Base-by-base conservation (phyloP, 495 filamentous ascomycete genomes). In the Extremus antarcticus region DNA sequence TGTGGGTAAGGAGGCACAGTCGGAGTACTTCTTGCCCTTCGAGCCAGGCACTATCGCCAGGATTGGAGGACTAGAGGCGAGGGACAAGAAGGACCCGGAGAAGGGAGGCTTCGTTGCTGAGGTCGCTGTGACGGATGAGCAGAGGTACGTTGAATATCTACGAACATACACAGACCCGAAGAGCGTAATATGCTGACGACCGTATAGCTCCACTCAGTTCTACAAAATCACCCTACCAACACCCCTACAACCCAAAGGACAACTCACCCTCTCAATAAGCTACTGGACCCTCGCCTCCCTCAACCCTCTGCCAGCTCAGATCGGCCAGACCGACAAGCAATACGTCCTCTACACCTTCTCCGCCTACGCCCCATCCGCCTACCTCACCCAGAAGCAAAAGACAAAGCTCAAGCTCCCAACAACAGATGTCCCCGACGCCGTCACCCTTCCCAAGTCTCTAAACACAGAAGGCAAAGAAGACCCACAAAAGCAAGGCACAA, bases 361-460 rank as follows among this genome's bases (percentile, higher is more conserved):
- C 46, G 87, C 88, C 56, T 95, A 92, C 67, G 76, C 73, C 29
- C 82, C 78, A 32, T 89, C 88, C 13, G 85, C 83, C 47, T 98
- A 98, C 71, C 66, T 76, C 4, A 95, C 90, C 20, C 68, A 76
- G 60, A 94, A 94, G 68, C 92, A 98, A 66, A 96, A 95, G 79
- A 96, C 92, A 39, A 94, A 95, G 72, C 71, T 98, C 67, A 95
- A 94, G 73, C 81, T 95, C 65, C 83, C 88, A 48, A 81, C 78
- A 54, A 71, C 74, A 56, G 84, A 87, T 61, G 76, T 95, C 41
- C 84, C 88, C 41, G 89, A 95, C 65, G 94, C 86, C 70, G 95
- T 88, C 39, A 80, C 75, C 52, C 76, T 92, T 24, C 73, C 78
- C 8, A 79, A 77, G 19, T 68, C 76, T 47, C 76, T 64, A 25